Evolutionary conservation across 768 basidiomycete genomes (phyloP).

Genomic region (Clavaria fumosa): DNA sequence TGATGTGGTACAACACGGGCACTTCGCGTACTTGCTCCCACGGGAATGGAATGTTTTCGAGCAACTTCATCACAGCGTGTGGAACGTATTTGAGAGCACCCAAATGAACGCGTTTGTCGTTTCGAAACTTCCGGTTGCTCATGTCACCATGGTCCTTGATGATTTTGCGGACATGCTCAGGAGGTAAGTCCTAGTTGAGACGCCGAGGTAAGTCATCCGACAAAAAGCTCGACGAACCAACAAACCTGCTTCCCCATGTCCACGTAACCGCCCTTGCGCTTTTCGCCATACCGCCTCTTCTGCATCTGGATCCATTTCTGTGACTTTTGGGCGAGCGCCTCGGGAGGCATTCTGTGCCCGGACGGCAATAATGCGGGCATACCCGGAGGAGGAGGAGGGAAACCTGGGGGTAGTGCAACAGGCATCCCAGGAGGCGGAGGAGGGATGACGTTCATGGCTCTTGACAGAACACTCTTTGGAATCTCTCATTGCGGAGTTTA

Average conservation of each 20-base stretch:
- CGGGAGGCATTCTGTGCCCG: slow-evolving; percentile 11
- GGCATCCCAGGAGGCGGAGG: slow-evolving; percentile 6
- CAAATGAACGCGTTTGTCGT: slow-evolving; percentile 98
- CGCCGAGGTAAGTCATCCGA: slow-evolving; percentile 12
- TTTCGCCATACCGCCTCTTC: slow-evolving; percentile 82
- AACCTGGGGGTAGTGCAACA: slow-evolving; percentile 27
- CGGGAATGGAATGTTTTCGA: slow-evolving; percentile 95
- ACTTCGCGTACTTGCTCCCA: slow-evolving; percentile 99
- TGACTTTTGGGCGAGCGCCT: slow-evolving; percentile 75
- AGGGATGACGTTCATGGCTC: no score
- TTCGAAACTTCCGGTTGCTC: slow-evolving; percentile 98
- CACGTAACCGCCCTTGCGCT: slow-evolving; percentile 75
- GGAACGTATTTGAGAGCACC: slow-evolving; percentile 98
- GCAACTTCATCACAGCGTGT: slow-evolving; percentile 96
- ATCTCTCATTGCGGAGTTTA: no score
- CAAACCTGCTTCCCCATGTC: slow-evolving; percentile 85
- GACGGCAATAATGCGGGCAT: slow-evolving; percentile 7
- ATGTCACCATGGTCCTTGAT: slow-evolving; percentile 99
- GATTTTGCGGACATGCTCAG: slow-evolving; percentile 97
- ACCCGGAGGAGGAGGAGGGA: slow-evolving; percentile 25
- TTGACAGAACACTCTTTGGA: no score
- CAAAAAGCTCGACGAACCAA: slow-evolving; percentile 6
- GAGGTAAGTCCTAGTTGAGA: slow-evolving; percentile 64
- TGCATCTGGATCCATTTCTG: slow-evolving; percentile 96
- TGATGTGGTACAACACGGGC: slow-evolving; percentile 96